Evolutionary conservation across 2,329 filamentous ascomycete species (phyloP).

Genomic region (Aspergillus flavus): DNA sequence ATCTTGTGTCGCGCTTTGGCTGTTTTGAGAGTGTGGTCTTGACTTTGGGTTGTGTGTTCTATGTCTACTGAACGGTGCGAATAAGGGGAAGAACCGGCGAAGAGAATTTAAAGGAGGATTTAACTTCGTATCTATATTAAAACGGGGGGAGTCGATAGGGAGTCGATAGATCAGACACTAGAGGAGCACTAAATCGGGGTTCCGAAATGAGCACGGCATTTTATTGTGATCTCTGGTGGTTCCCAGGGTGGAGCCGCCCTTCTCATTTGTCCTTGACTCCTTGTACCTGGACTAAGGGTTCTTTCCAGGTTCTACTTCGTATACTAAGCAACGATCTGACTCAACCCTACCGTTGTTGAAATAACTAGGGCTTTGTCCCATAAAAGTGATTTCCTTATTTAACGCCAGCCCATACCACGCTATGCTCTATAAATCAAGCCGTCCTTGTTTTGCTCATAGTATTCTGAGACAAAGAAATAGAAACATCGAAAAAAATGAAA

Average conservation of each 20-base stretch:
- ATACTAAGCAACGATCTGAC: background rate
- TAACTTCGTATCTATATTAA: background rate
- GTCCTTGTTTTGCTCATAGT: conserved; percentile 6
- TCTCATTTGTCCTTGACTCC: background rate
- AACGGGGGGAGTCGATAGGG: background rate
- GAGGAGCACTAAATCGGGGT: background rate
- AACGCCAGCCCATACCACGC: conserved; percentile 31
- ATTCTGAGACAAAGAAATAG: conserved; percentile 2
- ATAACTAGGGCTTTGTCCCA: conserved; percentile 1
- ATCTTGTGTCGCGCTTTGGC: background rate
- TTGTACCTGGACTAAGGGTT: background rate
- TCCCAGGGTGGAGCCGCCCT: background rate
- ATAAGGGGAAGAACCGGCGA: background rate
- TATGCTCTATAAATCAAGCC: conserved; percentile 24
- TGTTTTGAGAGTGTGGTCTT: background rate
- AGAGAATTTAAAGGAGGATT: background rate
- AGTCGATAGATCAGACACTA: background rate
- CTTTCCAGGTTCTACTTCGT: background rate
- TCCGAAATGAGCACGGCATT: background rate
- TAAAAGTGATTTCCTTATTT: conserved; percentile 10
- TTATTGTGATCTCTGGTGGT: background rate
- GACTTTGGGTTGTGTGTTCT: background rate
- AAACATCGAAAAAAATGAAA: conserved; percentile 1
- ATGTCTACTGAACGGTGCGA: background rate
- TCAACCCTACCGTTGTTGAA: background rate